These are phyloP conservation scores for Solanum clarkiae DNA, from an alignment of 257 asterid genomes.

Conservation along the genomic window DNA sequence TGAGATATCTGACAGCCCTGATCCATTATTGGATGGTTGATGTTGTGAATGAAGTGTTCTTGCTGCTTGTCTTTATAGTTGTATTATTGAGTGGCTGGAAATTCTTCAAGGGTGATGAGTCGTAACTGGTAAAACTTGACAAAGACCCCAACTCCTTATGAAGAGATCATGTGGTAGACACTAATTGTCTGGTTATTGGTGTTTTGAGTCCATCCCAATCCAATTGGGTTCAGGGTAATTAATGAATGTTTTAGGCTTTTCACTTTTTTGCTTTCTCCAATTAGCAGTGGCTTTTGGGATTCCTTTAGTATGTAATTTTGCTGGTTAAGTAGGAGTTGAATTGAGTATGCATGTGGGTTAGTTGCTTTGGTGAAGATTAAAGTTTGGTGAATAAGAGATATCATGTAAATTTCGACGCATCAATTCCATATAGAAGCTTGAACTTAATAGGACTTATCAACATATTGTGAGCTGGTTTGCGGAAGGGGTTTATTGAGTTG, in stretches of 20 bases:
- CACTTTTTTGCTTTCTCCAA: not conserved
- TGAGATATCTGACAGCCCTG: not conserved
- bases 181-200: not conserved
- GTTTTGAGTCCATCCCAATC: not conserved
- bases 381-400: not conserved
- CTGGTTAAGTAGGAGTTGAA: not conserved
- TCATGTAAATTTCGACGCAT: not conserved
- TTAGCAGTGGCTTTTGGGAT: not conserved
- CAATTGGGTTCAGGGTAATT: not conserved
- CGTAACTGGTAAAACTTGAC: not conserved
- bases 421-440: not conserved
- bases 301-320: not conserved
- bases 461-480: not conserved
- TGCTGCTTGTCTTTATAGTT: not conserved
- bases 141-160: not conserved
- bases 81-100: not conserved
- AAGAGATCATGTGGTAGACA: not conserved
- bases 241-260: not conserved
- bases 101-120: not conserved
- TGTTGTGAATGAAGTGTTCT: not conserved
- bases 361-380: not conserved
- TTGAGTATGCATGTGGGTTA: not conserved
- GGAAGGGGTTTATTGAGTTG: not conserved
- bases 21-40: not conserved
- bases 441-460: slow-evolving; percentile 1